Base-by-base conservation (phyloP, 2,329 filamentous ascomycete species). In the Penicillium sp. region DNA sequence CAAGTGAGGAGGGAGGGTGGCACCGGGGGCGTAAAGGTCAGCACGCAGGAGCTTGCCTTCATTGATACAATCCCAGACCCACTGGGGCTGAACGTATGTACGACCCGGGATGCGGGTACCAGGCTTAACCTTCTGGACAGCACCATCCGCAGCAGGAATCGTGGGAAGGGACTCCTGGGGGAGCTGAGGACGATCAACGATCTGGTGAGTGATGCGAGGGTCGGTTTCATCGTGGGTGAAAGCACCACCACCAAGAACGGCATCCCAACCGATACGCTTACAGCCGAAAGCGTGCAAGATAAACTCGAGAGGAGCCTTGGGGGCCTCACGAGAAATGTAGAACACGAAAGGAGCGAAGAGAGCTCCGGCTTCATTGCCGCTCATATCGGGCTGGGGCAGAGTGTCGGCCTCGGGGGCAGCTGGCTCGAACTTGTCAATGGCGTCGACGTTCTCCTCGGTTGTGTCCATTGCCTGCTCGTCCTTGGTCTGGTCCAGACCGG, bases 1-100 rank as follows among this genome's bases (percentile, higher is more conserved):
- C 64, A 99, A 75, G 80, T 99, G 94, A 12, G 94, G 94, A 21
- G 94, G 94, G 29, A 99, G 80, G 61, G 90, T 86, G 16, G 92
- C 88, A 16, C 94, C 94, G 2, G 94, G 94, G 0, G 87, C 89
- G 67, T 99, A 99, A 33, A 92, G 75, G 68, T 96, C 90, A 29
- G 92, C 85, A 60, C 88, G 83, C 70, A 96, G 86, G 51, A 99
- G 78, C 73, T 93, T 90, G 57, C 90, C 90, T 42, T 94, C 89
- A 70, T 99, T 99, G 70, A 96, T 78, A 65, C 89, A 93, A 69
- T 99, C 94, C 94, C 94, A 99, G 4, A 99, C 85, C 93, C 95
- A 99, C 71, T 99, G 94, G 18, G 94, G 94, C 76, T 99, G 94
- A 51, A 99, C 77, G 64, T 99, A 99, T 58, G 85, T 90, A 60